Base-by-base conservation (phyloP, 1,284 basidiomycete genomes). In the Cryptococcus amylolentus region DNA sequence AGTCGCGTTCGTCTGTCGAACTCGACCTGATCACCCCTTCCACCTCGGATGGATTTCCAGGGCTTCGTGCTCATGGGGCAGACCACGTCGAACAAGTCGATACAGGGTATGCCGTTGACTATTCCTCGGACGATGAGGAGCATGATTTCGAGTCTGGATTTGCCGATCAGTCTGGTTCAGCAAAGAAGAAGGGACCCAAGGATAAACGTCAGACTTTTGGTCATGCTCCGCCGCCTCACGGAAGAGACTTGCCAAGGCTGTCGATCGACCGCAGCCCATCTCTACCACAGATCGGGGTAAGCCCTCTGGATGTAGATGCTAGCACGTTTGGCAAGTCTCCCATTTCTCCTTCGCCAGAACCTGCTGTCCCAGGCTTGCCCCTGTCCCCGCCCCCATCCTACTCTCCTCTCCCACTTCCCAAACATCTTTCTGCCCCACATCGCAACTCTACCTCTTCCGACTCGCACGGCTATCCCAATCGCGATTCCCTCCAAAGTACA, bases 11-110 rank as follows among this genome's bases (percentile, higher is more conserved):
- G 3, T 62, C 62, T 1, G 46, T 61, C 28, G 62, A 62, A 14
- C 41, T 57, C 5, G 56, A 58, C 20, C 39, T 64, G 18, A 49
- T 64, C 39, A 65, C 66, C 1, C 64, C 66, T 3, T 57, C 56
- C 6, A 45, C 23, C 6, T 53, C 58, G 1, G 47, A 41, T 8
- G 46, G 51, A 23, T 5, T n/a, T 7, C 2, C 8, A 10, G 20
- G 18, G 42, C n/a, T 28, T 4, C 48, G 40, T 47, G 26, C 44
- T 47, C 13, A n/a, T 20, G 12, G 18, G 18, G 12, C 20, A 49
- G 41, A 49, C 20, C 13, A 39, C 14, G n/a, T 18, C 9, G 45
- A 26, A 46, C 45, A 43, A 10, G 26, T 40, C 27, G 7, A 43
- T 18, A n/a, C 43, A 35, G 20, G 35, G 26, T 44, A 37, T 39